These are phyloP conservation scores for Amaranthus palmeri DNA, from an alignment of 148 eudicot species.

Conservation along the genomic window DNA sequence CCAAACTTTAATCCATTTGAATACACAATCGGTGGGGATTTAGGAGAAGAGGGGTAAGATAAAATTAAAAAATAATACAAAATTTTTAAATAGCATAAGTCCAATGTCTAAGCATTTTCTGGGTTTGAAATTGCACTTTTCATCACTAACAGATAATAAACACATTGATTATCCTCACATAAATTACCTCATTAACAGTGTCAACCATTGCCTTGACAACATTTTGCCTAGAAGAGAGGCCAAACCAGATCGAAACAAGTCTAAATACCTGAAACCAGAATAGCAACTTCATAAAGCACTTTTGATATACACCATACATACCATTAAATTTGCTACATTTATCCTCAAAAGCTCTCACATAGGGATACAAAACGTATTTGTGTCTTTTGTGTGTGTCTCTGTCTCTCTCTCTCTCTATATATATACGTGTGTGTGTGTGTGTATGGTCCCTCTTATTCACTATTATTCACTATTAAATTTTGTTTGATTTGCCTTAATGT, in stretches of 20 bases:
- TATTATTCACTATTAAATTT: no score
- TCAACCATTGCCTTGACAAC: slow-evolving; percentile 70
- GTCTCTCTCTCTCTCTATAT: no score
- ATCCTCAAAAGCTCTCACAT: no score
- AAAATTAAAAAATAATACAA: background rate
- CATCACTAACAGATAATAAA: no score
- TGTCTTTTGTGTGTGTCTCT: no score
- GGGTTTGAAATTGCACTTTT: background rate
- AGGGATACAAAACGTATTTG: no score
- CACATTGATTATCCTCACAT: background rate
- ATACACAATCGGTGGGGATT: background rate
- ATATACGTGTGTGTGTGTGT: no score
- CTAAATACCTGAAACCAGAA: slow-evolving; percentile 75
- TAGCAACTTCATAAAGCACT: background rate
- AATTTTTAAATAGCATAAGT: background rate
- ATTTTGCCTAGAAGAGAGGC: slow-evolving; percentile 66
- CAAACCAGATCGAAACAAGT: slow-evolving; percentile 94
- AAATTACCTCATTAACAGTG: slow-evolving; percentile 71
- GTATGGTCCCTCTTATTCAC: no score
- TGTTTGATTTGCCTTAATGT: no score
- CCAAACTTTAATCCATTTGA: background rate
- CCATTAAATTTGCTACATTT: no score
- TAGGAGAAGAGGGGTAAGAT: background rate
- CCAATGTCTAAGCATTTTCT: background rate
- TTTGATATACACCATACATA: background rate